Conservation (phyloP, 2,329 filamentous ascomycete species). For the Penicillium psychrosexuale region DNA sequence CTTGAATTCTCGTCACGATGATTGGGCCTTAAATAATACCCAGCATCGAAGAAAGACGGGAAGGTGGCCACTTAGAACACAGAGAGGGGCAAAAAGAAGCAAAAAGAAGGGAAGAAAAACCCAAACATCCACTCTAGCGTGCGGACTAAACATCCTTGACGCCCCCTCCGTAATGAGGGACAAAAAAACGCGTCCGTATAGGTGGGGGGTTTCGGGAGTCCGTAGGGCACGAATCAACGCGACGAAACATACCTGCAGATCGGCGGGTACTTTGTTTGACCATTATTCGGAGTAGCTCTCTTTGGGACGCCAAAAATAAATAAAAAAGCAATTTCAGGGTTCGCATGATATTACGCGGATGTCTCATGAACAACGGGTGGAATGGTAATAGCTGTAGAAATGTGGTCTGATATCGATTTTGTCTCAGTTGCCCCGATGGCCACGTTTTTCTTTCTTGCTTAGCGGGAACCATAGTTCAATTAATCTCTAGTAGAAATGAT, state of each 20-base stretch:
- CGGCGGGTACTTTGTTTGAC: slow-evolving; percentile 1
- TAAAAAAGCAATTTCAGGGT: not conserved
- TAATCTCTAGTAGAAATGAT: not conserved
- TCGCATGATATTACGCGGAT: not conserved
- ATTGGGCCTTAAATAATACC: slow-evolving; percentile 1
- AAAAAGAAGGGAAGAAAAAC: not conserved
- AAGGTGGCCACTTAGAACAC: slow-evolving; percentile 1
- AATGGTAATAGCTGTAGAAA: not conserved
- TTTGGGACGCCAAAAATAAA: not conserved
- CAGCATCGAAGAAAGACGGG: not conserved
- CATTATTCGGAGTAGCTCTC: not conserved
- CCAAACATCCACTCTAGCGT: not conserved
- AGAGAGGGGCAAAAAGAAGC: slow-evolving; percentile 1
- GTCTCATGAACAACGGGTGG: not conserved
- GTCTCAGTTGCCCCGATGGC: slow-evolving; percentile 3
- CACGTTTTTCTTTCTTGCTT: not conserved
- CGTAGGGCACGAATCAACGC: not conserved
- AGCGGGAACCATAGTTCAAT: not conserved
- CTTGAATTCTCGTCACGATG: not conserved
- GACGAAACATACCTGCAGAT: slow-evolving; percentile 1
- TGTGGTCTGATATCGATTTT: slow-evolving; percentile 2
- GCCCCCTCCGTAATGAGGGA: not conserved
- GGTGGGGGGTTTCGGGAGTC: not conserved
- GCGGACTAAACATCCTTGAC: slow-evolving; percentile 4
- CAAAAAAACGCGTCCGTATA: slow-evolving; percentile 1